Conservation (phyloP, 345 rosid genomes). For the Aegle marmelos region DNA sequence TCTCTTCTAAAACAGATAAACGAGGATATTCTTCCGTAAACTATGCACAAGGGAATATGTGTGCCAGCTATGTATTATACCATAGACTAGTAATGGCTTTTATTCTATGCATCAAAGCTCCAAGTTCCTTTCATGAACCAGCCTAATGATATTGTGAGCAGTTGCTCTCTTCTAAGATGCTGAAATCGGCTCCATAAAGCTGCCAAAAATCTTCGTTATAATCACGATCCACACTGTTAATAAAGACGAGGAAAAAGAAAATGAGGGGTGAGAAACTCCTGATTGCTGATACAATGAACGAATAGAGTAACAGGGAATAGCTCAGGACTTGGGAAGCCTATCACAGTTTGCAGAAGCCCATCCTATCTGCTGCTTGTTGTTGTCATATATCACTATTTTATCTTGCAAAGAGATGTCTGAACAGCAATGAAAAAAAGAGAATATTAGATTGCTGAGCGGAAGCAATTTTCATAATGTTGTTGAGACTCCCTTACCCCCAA, state of each 20-base stretch:
- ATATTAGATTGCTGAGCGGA: not conserved
- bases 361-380: conserved; percentile 67
- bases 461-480: not conserved
- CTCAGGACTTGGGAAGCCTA: conserved; percentile 61
- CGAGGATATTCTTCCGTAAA: no score
- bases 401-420: conserved; percentile 64
- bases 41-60: no score
- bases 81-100: no score
- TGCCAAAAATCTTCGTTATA: conserved; percentile 35
- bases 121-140: not conserved
- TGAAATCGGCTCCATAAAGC: conserved; percentile 39
- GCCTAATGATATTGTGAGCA: not conserved
- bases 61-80: no score
- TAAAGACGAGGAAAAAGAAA: not conserved
- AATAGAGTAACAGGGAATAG: conserved; percentile 21
- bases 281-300: conserved; percentile 9
- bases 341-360: conserved; percentile 60
- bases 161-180: conserved; percentile 30
- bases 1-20: conserved; percentile 21
- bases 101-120: not conserved
- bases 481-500: conserved; percentile 57
- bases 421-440: not conserved
- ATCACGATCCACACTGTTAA: conserved; percentile 49
- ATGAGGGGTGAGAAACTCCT: conserved; percentile 22
- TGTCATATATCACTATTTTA: conserved; percentile 70